Conservation (phyloP, 78 protist species). For the Isochrysis galbana region DNA sequence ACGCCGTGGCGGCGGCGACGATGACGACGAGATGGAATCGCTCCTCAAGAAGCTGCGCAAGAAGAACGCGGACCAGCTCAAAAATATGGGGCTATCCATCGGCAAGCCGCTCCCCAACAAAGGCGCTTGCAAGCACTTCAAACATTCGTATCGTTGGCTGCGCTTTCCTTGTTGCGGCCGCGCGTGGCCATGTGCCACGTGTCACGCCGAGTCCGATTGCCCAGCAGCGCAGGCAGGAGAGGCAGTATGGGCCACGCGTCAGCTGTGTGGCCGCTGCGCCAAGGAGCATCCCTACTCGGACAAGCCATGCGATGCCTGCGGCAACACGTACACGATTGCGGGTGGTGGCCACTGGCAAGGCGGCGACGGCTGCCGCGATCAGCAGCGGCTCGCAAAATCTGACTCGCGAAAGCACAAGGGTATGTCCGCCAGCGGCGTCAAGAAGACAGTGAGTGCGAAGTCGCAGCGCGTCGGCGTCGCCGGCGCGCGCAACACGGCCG, state of each 20-base stretch:
- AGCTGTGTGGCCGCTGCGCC: constrained; percentile 64
- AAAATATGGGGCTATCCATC: background rate
- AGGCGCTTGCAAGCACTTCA: constrained; percentile 58
- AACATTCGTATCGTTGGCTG: constrained; percentile 54
- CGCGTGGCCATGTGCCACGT: constrained; percentile 55
- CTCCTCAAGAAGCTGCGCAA: background rate
- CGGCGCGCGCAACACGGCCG: background rate
- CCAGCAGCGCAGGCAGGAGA: background rate
- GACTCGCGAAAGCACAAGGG: constrained; percentile 8
- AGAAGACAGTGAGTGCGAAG: background rate
- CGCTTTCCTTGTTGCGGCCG: constrained; percentile 61
- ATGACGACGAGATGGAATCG: background rate
- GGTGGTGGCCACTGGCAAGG: background rate
- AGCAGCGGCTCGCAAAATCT: background rate
- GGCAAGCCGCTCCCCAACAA: constrained; percentile 28
- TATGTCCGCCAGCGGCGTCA: background rate
- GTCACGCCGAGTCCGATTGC: constrained; percentile 43
- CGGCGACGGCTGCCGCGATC: constrained; percentile 26
- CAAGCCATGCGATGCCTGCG: background rate
- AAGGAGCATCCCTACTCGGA: constrained; percentile 45
- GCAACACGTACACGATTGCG: background rate
- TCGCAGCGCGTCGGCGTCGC: background rate
- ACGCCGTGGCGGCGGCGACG: no score
- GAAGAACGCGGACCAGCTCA: background rate
- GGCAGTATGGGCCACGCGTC: constrained; percentile 52